These are phyloP conservation scores for Lactarius akahatsu DNA, from an alignment of 768 basidiomycete species.

Conservation along the genomic window DNA sequence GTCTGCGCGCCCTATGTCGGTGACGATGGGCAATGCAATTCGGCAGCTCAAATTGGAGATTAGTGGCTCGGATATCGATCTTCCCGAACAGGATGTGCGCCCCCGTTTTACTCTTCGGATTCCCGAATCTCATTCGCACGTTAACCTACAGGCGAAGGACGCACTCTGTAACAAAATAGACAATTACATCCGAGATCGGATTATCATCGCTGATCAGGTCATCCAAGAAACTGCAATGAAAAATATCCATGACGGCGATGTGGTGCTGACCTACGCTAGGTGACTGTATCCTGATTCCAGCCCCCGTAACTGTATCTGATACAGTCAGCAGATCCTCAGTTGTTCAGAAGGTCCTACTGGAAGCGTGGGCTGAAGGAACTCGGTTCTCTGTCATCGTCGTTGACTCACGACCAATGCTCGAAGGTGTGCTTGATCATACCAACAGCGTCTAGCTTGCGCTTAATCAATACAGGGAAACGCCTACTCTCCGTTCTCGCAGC, in stretches of 20 bases:
- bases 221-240: slow-evolving; percentile 85
- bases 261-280: slow-evolving; percentile 92
- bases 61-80: slow-evolving; percentile 86
- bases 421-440: slow-evolving; percentile 51
- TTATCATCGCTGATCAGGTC: slow-evolving; percentile 89
- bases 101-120: slow-evolving; percentile 22
- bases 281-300: slow-evolving; percentile 33
- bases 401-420: slow-evolving; percentile 91
- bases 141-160: slow-evolving; percentile 72
- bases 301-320: slow-evolving; percentile 16
- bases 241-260: slow-evolving; percentile 94
- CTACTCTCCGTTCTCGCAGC: slow-evolving; percentile 68
- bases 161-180: slow-evolving; percentile 82
- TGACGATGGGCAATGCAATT: slow-evolving; percentile 93
- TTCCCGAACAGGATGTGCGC: slow-evolving; percentile 90
- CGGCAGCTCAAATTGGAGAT: slow-evolving; percentile 95
- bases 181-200: slow-evolving; percentile 90
- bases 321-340: slow-evolving; percentile 75
- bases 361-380: slow-evolving; percentile 71
- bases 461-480: slow-evolving; percentile 60
- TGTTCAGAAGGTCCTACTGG: slow-evolving; percentile 84
- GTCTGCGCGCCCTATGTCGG: slow-evolving; percentile 84
- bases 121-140: slow-evolving; percentile 14
- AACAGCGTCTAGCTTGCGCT: slow-evolving; percentile 7
- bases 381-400: slow-evolving; percentile 89